Conservation (phyloP, 371 early-diverging fungal genomes). For the Mucor saturninus region DNA sequence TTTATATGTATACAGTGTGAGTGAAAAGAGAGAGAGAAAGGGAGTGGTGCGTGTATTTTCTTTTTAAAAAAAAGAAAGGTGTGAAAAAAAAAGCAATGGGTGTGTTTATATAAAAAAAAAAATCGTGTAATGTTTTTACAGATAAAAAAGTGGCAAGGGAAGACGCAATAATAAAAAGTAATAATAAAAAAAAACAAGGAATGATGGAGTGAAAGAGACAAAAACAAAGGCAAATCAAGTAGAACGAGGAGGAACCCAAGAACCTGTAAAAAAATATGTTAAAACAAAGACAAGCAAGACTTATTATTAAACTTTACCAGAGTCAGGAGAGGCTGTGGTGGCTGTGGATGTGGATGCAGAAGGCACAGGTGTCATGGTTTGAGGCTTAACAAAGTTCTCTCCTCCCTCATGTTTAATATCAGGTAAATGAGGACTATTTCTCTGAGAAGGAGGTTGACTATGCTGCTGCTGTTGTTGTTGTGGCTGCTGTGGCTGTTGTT, state of each 20-base stretch:
- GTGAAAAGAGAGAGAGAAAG: neutral
- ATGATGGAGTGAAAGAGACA: slow-evolving; percentile 2
- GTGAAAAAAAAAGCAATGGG: neutral
- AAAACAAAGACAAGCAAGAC: too few species aligned
- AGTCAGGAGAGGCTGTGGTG: slow-evolving; percentile 44
- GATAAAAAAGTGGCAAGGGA: too few species aligned
- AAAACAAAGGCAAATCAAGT: slow-evolving; percentile 2
- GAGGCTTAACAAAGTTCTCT: slow-evolving; percentile 25
- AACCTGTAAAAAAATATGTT: slow-evolving; percentile 15
- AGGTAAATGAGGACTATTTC: slow-evolving; percentile 34
- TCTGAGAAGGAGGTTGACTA: slow-evolving; percentile 33
- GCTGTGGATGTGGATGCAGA: slow-evolving; percentile 50
- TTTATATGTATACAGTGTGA: slow-evolving; percentile 1
- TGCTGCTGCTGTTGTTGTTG: slow-evolving; percentile 22
- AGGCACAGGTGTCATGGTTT: slow-evolving; percentile 46
- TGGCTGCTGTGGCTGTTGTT: too few species aligned
- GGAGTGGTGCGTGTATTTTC: neutral
- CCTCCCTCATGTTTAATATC: slow-evolving; percentile 28
- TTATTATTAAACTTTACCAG: slow-evolving; percentile 8
- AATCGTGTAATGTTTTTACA: too few species aligned
- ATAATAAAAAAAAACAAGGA: slow-evolving; percentile 8
- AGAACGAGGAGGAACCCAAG: slow-evolving; percentile 28
- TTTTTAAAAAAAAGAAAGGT: neutral
- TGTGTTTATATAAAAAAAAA: neutral
- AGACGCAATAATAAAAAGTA: slow-evolving; percentile 1